Base-by-base conservation (phyloP, 805 yeast genomes). In the Sungouiella thailandica region DNA sequence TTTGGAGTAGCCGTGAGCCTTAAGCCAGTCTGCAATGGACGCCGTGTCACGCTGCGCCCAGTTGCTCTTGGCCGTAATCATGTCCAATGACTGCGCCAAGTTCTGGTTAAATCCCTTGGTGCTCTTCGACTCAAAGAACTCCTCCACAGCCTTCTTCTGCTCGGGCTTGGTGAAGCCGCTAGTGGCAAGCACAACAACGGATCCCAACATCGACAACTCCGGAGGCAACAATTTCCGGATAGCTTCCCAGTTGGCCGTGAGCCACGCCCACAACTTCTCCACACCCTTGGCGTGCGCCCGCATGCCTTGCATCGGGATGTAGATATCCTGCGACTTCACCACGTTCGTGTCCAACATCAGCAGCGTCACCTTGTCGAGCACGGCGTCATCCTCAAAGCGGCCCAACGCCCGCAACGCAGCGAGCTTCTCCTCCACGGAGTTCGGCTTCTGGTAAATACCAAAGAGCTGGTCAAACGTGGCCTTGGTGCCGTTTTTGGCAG, bases 241-340 rank as follows among this genome's bases (percentile, higher is more conserved):
- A 28, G 65, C 71, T 37, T 77, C 87, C 90, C 94, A 90, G 59
- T 89, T 80, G 10, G 39, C 50, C 49, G 72, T 70, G 47, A 78
- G 52, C 95, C 96, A 90, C 12, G 51, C 35, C 86, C 89, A 89
- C 44, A 81, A 61, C 9, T 76, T 72, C 45, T 76, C 75, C 38
- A 82, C 66, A 64, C 96, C 95, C 27, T 64, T 68, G 34, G 62
- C 69, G 49, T 78, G 78, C 11, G 73, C 52, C 49, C 82, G 68
- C 65, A 86, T 64, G 27, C 93, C 89, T 40, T 65, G 74, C 76
- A 90, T 69, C 44, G 95, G 94, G 45, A 78, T 71, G 61, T 78
- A 78, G 35, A 82, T 72, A 56, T 85, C 95, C 65, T 85, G 94
- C 25, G 62, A 58, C 46, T 77, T 74, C 40, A 83, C 66, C 29